Evolutionary conservation across 192 early-diverging fungal genomes (phyloP).

Genomic region (Umbelopsis sp.): DNA sequence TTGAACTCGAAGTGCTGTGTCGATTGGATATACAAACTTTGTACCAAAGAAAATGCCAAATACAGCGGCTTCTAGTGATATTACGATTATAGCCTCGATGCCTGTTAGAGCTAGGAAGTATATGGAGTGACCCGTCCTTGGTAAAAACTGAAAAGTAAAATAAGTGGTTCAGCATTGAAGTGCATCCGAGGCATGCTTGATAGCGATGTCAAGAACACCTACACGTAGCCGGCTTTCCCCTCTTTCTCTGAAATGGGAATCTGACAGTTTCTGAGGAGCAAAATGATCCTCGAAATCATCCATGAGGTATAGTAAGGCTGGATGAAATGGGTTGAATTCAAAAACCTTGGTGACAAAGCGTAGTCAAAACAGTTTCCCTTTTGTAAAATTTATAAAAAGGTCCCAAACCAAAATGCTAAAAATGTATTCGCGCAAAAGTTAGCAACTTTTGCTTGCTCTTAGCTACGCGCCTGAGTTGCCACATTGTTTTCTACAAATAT

Average conservation of each 20-base stretch:
- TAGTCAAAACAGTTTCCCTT: too few relatives aligned
- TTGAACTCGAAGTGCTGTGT: not conserved
- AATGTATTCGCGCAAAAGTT: too few relatives aligned
- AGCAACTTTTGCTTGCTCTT: too few relatives aligned
- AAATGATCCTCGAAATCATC: conserved; percentile 15
- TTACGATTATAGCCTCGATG: conserved; percentile 56
- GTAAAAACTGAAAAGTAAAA: conserved; percentile 13
- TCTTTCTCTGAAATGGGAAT: not conserved
- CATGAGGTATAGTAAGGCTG: not conserved
- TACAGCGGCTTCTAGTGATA: conserved; percentile 55
- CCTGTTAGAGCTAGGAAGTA: conserved; percentile 39
- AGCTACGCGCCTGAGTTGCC: too few relatives aligned
- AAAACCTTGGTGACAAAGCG: not conserved
- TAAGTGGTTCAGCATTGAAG: not conserved
- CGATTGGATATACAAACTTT: conserved; percentile 17
- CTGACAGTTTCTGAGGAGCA: not conserved
- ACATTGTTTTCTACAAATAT: too few relatives aligned
- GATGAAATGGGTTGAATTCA: not conserved
- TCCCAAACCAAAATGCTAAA: too few relatives aligned
- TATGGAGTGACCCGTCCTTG: conserved; percentile 27
- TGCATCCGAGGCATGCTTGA: not conserved
- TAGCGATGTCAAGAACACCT: not conserved
- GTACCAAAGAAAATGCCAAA: conserved; percentile 49
- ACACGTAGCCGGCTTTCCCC: conserved; percentile 2
- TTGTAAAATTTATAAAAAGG: too few relatives aligned